Evolutionary conservation across 1,284 basidiomycete species (phyloP).

Genomic region (Phenoliferia sp.): DNA sequence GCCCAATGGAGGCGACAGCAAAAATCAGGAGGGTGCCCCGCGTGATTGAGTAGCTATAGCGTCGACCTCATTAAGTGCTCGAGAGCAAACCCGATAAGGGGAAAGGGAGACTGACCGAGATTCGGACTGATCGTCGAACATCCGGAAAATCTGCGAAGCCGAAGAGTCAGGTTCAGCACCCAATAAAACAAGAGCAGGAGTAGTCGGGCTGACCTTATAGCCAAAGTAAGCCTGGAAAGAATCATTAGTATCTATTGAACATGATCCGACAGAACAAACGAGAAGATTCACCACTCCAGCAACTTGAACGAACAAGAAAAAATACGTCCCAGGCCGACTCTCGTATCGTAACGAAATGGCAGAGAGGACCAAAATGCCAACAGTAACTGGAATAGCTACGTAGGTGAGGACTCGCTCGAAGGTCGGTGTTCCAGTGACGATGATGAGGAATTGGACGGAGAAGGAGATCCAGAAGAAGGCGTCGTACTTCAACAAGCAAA

Average conservation of each 20-base stretch:
- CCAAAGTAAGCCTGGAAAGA: background rate
- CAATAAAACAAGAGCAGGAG: background rate
- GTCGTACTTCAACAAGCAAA: background rate
- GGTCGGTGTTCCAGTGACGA: background rate
- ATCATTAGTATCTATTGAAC: background rate
- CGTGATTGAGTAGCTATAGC: background rate
- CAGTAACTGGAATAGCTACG: background rate
- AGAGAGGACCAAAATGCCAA: background rate
- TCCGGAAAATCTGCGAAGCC: background rate
- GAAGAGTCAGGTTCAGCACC: background rate
- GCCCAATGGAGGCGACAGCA: background rate
- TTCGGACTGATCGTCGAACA: background rate
- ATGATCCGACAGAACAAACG: background rate
- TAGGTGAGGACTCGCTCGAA: background rate
- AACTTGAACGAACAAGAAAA: background rate
- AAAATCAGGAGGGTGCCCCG: background rate
- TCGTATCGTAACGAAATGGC: background rate
- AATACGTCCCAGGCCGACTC: background rate
- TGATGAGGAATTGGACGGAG: background rate
- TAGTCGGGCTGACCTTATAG: background rate
- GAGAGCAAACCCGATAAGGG: background rate
- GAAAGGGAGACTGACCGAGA: background rate
- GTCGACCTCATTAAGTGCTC: background rate
- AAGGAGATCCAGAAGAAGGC: background rate
- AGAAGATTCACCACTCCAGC: background rate